Conservation (phyloP, 345 rosid genomes). For the Lepidium sativum region DNA sequence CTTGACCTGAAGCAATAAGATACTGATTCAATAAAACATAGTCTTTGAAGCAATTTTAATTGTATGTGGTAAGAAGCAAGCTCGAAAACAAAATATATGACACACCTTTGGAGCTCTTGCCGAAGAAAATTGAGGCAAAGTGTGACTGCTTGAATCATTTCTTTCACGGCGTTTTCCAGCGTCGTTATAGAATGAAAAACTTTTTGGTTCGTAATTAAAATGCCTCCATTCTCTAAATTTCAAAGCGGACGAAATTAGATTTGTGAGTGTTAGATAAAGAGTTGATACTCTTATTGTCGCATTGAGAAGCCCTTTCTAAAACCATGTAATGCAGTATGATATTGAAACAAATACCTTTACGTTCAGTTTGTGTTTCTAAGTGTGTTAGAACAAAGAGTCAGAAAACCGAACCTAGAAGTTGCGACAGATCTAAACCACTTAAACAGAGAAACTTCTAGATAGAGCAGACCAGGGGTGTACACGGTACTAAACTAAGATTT, state of each 20-base stretch:
- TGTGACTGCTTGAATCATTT: slow-evolving; percentile 19
- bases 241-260: background rate
- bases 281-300: background rate
- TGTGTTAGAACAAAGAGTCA: background rate
- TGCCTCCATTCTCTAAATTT: slow-evolving; percentile 56
- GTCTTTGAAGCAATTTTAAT: background rate
- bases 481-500: background rate
- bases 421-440: background rate
- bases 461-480: background rate
- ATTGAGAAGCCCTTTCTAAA: background rate
- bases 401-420: background rate
- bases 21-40: background rate
- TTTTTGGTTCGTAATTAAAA: slow-evolving; percentile 42
- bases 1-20: slow-evolving; percentile 25
- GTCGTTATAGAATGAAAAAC: slow-evolving; percentile 44
- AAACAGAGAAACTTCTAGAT: background rate
- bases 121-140: slow-evolving; percentile 72
- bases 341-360: background rate
- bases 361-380: background rate
- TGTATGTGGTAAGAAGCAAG: background rate
- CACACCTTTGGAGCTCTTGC: slow-evolving; percentile 62
- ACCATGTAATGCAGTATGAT: background rate
- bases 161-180: slow-evolving; percentile 8
- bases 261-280: background rate
- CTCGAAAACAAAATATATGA: background rate